Evolutionary conservation across 2,329 filamentous ascomycete genomes (phyloP).

Genomic region (Zalaria sp.): DNA sequence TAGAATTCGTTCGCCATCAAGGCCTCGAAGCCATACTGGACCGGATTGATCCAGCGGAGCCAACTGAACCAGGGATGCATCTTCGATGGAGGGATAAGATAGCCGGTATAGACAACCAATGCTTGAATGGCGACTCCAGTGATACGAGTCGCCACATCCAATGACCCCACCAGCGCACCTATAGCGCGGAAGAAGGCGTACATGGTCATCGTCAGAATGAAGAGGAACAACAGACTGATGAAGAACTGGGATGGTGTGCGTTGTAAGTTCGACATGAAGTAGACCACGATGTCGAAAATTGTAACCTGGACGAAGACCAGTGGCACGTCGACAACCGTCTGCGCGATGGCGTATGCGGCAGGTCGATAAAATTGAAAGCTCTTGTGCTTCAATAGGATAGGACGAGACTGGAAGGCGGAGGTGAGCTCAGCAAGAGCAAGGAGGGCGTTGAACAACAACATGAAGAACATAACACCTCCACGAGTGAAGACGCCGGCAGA

Average conservation of each 20-base stretch:
- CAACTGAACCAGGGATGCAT: conserved; percentile 17
- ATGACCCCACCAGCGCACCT: conserved; percentile 4
- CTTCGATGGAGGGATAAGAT: conserved; percentile 25
- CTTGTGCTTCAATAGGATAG: conserved; percentile 33
- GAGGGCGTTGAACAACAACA: conserved; percentile 46
- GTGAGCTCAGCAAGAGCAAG: conserved; percentile 47
- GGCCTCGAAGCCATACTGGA: conserved; percentile 57
- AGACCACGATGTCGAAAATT: conserved; percentile 43
- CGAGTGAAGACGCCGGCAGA: conserved; percentile 40
- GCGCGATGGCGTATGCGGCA: conserved; percentile 36
- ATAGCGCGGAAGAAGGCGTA: conserved; percentile 24
- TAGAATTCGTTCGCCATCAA: conserved; percentile 60
- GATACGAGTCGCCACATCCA: conserved; percentile 20
- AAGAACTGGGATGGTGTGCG: conserved; percentile 5
- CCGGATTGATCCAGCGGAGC: conserved; percentile 34
- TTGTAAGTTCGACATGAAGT: conserved; percentile 47
- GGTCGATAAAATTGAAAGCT: conserved; percentile 26
- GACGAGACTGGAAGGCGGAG: conserved; percentile 37
- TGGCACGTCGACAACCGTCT: conserved; percentile 18
- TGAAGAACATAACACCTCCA: conserved; percentile 36
- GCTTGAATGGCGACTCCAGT: conserved; percentile 25
- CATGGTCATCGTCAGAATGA: conserved; percentile 36
- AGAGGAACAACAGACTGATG: conserved; percentile 34
- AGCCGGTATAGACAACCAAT: conserved; percentile 26
- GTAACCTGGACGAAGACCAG: conserved; percentile 1